Percentiles rank a stretch among this genome's conserved stretches.
Conservation (phyloP, 352 stramenopile species). For the Thalassiosira ordinaria region DNA sequence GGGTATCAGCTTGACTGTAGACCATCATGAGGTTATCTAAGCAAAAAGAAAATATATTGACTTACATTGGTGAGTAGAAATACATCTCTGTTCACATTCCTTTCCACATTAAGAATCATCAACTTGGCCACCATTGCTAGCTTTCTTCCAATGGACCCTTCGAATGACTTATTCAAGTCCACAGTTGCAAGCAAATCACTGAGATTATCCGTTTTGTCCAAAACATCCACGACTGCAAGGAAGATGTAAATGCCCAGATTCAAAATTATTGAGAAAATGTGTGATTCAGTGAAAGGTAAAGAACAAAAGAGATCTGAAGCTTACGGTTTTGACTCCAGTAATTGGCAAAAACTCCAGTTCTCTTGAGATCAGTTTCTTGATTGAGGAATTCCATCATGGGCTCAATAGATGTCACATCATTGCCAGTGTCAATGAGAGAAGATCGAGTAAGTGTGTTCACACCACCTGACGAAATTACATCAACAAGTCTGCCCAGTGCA, state of each 20-base stretch:
- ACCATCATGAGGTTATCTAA: background rate
- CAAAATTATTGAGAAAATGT: too few species aligned
- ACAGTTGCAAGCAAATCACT: slow-evolving; percentile 9
- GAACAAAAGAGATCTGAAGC: background rate
- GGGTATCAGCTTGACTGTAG: too few species aligned
- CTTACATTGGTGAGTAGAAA: slow-evolving; percentile 37
- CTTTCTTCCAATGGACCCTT: slow-evolving; percentile 15
- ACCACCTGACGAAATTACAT: slow-evolving; percentile 41
- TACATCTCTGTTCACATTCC: slow-evolving; percentile 40
- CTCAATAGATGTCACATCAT: slow-evolving; percentile 29
- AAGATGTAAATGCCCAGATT: too few species aligned
- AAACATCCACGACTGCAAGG: slow-evolving; percentile 36
- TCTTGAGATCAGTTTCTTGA: slow-evolving; percentile 21
- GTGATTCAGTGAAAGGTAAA: background rate
- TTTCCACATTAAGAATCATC: slow-evolving; percentile 32
- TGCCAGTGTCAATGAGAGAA: slow-evolving; percentile 10
- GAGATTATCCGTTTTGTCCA: slow-evolving; percentile 43
- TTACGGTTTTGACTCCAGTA: slow-evolving; percentile 52
- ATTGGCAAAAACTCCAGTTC: slow-evolving; percentile 45
- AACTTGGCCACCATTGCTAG: slow-evolving; percentile 38
- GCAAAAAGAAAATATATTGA: background rate
- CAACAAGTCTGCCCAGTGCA: slow-evolving; percentile 25
- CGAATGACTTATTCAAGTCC: slow-evolving; percentile 15
- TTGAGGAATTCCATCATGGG: slow-evolving; percentile 35
- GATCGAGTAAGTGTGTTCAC: slow-evolving; percentile 25